These are phyloP conservation scores for Mycena amicta DNA, from an alignment of 768 basidiomycete species.

Conservation along the genomic window DNA sequence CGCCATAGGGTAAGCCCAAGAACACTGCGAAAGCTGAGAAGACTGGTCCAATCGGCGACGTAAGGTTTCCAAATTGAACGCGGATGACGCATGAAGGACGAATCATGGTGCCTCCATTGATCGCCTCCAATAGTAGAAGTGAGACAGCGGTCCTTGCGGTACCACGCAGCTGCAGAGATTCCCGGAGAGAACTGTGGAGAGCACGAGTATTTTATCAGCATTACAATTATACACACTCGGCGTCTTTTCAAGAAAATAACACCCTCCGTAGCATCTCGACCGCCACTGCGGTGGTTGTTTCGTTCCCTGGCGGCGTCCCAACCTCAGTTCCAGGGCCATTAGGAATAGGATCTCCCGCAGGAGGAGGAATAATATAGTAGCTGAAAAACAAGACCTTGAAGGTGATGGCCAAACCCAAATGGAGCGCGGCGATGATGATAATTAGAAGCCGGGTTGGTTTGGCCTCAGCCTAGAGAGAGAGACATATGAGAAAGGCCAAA, in stretches of 20 bases:
- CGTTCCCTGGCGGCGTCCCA: not conserved
- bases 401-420: slow-evolving; percentile 78
- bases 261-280: slow-evolving; percentile 8
- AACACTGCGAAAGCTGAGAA: too few species aligned
- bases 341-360: not conserved
- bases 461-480: slow-evolving; percentile 67
- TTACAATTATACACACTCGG: not conserved
- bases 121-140: too few species aligned
- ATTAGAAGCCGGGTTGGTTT: slow-evolving; percentile 86
- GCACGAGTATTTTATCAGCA: not conserved
- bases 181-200: too few species aligned
- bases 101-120: too few species aligned
- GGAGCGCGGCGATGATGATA: slow-evolving; percentile 71
- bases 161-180: too few species aligned
- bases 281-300: not conserved
- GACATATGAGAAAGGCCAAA: slow-evolving; percentile 3
- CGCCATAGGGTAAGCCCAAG: too few species aligned
- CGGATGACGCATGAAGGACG: too few species aligned
- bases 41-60: too few species aligned
- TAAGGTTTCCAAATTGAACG: too few species aligned
- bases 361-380: slow-evolving; percentile 45
- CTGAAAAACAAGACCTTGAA: slow-evolving; percentile 79
- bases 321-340: not conserved
- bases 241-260: not conserved
- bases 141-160: too few species aligned